These are phyloP conservation scores for Fagus crenata DNA, from an alignment of 306 rosid genomes.

Conservation along the genomic window DNA sequence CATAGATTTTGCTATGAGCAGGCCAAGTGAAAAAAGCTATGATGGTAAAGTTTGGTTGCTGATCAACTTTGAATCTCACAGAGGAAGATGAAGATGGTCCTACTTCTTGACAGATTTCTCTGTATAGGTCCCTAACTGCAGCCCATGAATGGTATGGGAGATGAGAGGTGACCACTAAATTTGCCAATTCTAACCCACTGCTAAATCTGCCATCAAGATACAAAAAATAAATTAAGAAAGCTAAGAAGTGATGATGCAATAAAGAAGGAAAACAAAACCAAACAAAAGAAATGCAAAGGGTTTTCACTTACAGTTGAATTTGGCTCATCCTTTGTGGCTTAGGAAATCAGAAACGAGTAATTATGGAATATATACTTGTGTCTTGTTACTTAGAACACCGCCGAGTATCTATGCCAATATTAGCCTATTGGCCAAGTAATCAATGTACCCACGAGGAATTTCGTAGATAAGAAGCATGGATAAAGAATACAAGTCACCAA, in stretches of 20 bases:
- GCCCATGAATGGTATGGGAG: conserved; percentile 37
- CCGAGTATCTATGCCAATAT: no score
- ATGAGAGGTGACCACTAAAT: conserved; percentile 34
- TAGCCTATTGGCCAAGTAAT: no score
- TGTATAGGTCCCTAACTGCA: not conserved
- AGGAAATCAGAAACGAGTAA: no score
- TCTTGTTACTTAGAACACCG: no score
- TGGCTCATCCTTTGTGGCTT: no score
- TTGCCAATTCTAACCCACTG: conserved; percentile 47
- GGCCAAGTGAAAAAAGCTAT: conserved; percentile 45
- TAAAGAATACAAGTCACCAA: no score
- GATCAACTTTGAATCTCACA: not conserved
- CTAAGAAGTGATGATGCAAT: not conserved
- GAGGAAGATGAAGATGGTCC: not conserved
- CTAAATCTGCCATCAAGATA: conserved; percentile 45
- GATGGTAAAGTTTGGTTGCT: conserved; percentile 14
- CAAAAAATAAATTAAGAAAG: not conserved
- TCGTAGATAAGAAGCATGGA: no score
- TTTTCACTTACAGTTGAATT: no score
- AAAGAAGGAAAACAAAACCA: not conserved
- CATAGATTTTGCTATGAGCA: not conserved
- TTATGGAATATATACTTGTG: no score
- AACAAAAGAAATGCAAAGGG: not conserved
- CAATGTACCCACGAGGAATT: no score
- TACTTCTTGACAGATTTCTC: not conserved